Conservation (phyloP, 805 yeast genomes). For the Myxozyma lipomycoides region DNA sequence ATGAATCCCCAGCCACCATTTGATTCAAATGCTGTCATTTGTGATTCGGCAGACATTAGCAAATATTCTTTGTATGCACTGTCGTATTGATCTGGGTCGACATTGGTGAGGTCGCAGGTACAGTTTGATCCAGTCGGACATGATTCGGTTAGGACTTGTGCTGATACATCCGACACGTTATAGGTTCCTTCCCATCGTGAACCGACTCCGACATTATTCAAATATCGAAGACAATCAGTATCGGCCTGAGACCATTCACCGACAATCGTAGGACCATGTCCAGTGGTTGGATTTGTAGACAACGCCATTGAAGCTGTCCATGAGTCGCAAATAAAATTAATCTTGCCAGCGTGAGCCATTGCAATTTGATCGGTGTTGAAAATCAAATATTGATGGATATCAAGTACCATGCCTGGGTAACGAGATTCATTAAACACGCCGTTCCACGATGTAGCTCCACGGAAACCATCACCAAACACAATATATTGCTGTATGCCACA, state of each 20-base stretch:
- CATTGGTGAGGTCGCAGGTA: slow-evolving; percentile 40
- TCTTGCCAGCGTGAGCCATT: slow-evolving; percentile 35
- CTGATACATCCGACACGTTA: slow-evolving; percentile 33
- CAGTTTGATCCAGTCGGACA: slow-evolving; percentile 52
- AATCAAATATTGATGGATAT: slow-evolving; percentile 84
- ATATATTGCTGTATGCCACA: slow-evolving; percentile 47
- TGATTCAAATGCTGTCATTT: slow-evolving; percentile 68
- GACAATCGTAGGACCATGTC: slow-evolving; percentile 60
- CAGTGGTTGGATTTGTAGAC: slow-evolving; percentile 51
- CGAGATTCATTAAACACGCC: slow-evolving; percentile 44
- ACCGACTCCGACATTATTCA: slow-evolving; percentile 76
- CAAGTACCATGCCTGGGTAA: slow-evolving; percentile 65
- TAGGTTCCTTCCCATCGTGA: slow-evolving; percentile 68
- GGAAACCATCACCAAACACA: slow-evolving; percentile 75
- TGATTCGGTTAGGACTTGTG: slow-evolving; percentile 28
- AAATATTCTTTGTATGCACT: slow-evolving; percentile 50
- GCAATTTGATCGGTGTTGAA: slow-evolving; percentile 42
- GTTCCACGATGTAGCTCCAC: slow-evolving; percentile 59
- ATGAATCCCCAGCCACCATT: slow-evolving; percentile 67
- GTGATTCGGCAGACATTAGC: slow-evolving; percentile 72
- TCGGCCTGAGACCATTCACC: slow-evolving; percentile 88
- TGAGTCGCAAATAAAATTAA: slow-evolving; percentile 40
- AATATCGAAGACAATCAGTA: slow-evolving; percentile 79
- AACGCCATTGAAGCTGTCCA: slow-evolving; percentile 52
- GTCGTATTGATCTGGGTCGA: slow-evolving; percentile 50